Base-by-base conservation (phyloP, 208 protist genomes). In the Leptomonas pyrrhocoris region DNA sequence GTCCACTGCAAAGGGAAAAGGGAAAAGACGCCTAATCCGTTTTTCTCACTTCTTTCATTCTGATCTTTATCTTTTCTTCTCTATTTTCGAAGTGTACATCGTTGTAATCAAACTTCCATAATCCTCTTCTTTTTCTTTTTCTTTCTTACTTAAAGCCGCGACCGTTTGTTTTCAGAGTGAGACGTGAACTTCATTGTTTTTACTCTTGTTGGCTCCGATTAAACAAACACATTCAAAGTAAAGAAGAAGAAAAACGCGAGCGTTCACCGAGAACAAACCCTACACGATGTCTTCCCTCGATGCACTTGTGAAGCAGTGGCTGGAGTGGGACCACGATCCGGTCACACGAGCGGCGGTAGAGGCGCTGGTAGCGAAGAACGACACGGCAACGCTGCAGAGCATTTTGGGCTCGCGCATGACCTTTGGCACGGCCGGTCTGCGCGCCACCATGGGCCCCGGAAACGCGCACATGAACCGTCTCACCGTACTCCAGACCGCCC, bases 341-440 rank as follows among this genome's bases (percentile, higher is more conserved):
- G 46, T 65, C 43, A 93, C 89, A 4, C 78, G 79, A 27, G 36
- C 31, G 0, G 80, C 68, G 21, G 84, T 96, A 57, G 60, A 92
- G 42, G 51, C 55, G 11, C 74, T 93, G 45, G 74, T 53, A 45
- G 72, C 31, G 2, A 66, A 67, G 43, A 66, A 73, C 28, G 72
- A 87, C 27, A 68, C 60, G 13, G 42, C 28, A n/a, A 43, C 79
- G 70, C 81, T 98, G 40, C 31, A 79, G n/a, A 70, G 78, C 23
- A 73, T 86, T 19, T 78, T 99, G n/a, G 64, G 51, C n/a, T 77
- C 50, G 27, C 89, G 96, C 68, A 96, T 99, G 77, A 73, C 74
- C 36, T 99, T 99, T 80, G 97, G 96, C 59, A 99, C 98, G 2
- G 97, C 98, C 25, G 97, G 95, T 2, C 86, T 99, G 25, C 94